A percentile compares a stretch with the other conserved stretches of the same genome.
phyloP scores from a whole-genome alignment of 2,329 filamentous ascomycete species.

The Botrytis pseudocinerea region DNA sequence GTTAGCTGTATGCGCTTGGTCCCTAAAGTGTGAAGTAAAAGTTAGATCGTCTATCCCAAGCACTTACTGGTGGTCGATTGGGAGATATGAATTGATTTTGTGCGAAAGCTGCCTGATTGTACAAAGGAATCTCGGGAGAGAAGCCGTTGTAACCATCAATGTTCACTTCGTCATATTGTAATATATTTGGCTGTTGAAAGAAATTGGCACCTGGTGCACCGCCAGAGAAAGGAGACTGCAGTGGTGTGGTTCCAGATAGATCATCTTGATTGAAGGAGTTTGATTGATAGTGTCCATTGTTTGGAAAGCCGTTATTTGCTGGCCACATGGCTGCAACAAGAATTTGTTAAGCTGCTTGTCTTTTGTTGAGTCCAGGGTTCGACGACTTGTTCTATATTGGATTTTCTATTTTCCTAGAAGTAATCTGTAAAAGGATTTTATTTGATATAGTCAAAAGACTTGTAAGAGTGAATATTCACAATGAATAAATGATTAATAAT shows the following conservation, averaged over 20 bases:
- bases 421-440: not conserved
- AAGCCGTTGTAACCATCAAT: conserved; percentile 29
- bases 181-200: conserved; percentile 30
- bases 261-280: conserved; percentile 36
- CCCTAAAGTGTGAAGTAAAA: not conserved
- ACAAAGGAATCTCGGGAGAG: conserved; percentile 32
- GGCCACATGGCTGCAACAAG: conserved; percentile 34
- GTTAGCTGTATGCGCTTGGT: conserved; percentile 29
- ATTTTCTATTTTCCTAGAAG: not conserved
- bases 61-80: conserved; percentile 34
- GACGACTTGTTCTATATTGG: not conserved
- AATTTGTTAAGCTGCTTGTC: not conserved
- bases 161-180: conserved; percentile 29
- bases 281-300: conserved; percentile 32
- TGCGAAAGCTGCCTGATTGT: conserved; percentile 31
- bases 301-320: conserved; percentile 34
- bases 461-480: conserved; percentile 11
- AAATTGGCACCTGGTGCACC: conserved; percentile 28
- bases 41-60: conserved; percentile 13
- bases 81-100: conserved; percentile 34
- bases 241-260: conserved; percentile 8
- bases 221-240: conserved; percentile 25
- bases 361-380: conserved; percentile 9
- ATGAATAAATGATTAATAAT: not conserved
- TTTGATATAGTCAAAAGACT: not conserved